Evolutionary conservation across 2,329 filamentous ascomycete genomes (phyloP), one percentile per base, ranked within the genome.

Genomic region (Apiospora marii): DNA sequence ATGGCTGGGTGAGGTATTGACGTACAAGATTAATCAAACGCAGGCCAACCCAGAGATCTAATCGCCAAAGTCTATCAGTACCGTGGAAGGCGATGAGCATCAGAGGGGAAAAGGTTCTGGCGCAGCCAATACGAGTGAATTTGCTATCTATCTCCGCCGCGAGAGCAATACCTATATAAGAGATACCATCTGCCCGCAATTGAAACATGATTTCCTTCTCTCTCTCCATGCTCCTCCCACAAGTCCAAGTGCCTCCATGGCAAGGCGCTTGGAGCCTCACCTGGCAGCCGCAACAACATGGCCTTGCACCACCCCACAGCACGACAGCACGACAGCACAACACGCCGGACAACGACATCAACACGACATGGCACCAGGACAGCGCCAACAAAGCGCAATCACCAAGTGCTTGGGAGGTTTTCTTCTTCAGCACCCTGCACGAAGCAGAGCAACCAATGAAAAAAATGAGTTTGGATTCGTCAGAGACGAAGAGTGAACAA

Each of bases 401-500:
- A 37, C 14, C 24, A 16, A 5, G 51, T 30, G 30, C 8, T 3
- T n/a, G 16, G 53, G 16, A 6, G 4, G 7, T 61, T 61, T 37
- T 37, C 53, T 61, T 37, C 53, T 61, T 61, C 53, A n/a, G 53
- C 30, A 37, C 30, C 30, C 14, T 27, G 53, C 30, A 37, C 30
- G 53, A 61, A 61, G 30, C 53, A 22, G 27, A 37, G 30, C 8
- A 37, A 61, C 53, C 16, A n/a, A 61, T 61, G 53, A 37, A 61
- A 61, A 61, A 61, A 61, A 61, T 37, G 53, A 37, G 53, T n/a
- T 30, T 30, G 53, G 22, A 61, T 34, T 37, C 53, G 53, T 22
- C 53, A 34, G 53, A 61, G 53, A 61, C 53, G 53, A 61, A 58
- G 27, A 37, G 30, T 37, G 53, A 61, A 61, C 53, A 61, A 61